Evolutionary conservation across 352 stramenopile species (phyloP), one percentile per base, ranked within the genome.

Genomic region (Salisapilia sapeloensis): DNA sequence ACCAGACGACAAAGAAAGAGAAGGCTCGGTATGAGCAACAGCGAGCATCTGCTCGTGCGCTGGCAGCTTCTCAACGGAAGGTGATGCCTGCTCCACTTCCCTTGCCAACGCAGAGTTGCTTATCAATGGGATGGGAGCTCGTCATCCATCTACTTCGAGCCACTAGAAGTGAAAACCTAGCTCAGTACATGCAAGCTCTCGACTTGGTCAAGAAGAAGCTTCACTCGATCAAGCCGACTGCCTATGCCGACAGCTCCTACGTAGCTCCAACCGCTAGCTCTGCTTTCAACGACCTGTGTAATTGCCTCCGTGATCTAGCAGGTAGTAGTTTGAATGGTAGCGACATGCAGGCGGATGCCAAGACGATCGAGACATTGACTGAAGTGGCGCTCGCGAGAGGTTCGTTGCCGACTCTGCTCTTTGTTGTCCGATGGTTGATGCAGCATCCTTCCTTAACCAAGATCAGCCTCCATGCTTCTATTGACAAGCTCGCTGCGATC

Each of bases 171-270:
- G 67, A 79, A 13, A 83, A 83, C 27, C 54, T 62, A 6, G 37
- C 56, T 11, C 61, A 81, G 35, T 91, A 91, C 27, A 34, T 75
- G 14, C 46, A 53, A 23, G 71, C 75, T 8, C 44, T 91, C 6
- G 52, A 77, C 14, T 78, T 84, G 65, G 53, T 91, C 17, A 78
- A 80, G 37, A 44, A 72, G 17, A 80, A 60, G 21, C 21, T 91
- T 17, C 43, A 57, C 16, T 31, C 60, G 10, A 43, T 91, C 16
- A 91, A 91, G 33, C 71, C 75, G 0, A 84, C 70, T 18, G 53
- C 67, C 6, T 91, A 91, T 33, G 45, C 71, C 0, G 75, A 91
- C 33, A 79, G 69, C 35, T 79, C 83, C 61, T 91, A 91, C 36
- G 47, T 91, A 11, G 64, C 71, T 0, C 69, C 67, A 10, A 86